Evolutionary conservation across 2,329 filamentous ascomycete genomes (phyloP).

Genomic region (Fusarium guadeloupense): DNA sequence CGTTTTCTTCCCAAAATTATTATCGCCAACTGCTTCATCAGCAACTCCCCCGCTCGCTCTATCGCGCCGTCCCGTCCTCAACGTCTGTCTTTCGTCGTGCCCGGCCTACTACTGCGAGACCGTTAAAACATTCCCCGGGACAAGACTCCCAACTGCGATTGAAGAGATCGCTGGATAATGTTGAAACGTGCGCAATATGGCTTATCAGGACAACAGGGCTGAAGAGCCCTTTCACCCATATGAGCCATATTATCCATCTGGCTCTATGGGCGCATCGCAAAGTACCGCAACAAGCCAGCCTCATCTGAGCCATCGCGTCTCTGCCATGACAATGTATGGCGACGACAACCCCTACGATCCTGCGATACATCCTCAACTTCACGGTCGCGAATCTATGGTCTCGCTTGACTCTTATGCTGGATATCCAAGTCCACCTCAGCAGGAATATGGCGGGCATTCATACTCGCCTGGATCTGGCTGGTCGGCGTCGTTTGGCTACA

Average conservation of each 20-base stretch:
- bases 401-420: slow-evolving; percentile 51
- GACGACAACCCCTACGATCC: slow-evolving; percentile 44
- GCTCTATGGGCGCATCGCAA: slow-evolving; percentile 8
- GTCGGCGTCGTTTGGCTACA: slow-evolving; percentile 45
- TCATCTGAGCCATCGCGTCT: slow-evolving; percentile 46
- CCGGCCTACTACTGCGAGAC: slow-evolving; percentile 16
- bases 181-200: slow-evolving; percentile 40
- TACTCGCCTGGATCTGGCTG: slow-evolving; percentile 38
- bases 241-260: slow-evolving; percentile 26
- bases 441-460: slow-evolving; percentile 27
- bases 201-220: slow-evolving; percentile 44
- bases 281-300: slow-evolving; percentile 18
- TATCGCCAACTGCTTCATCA: slow-evolving; percentile 3
- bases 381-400: slow-evolving; percentile 51
- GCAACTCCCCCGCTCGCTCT: not conserved
- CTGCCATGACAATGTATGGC: slow-evolving; percentile 48
- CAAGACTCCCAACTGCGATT: not conserved
- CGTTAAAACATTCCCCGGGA: not conserved
- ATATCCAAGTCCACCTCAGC: slow-evolving; percentile 23
- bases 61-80: not conserved
- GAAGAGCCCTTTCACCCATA: slow-evolving; percentile 42
- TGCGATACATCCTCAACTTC: slow-evolving; percentile 37
- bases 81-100: slow-evolving; percentile 6
- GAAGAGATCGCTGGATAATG: slow-evolving; percentile 34
- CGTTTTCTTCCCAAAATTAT: slow-evolving; percentile 2